phyloP scores from a whole-genome alignment of 257 asterid genomes.

The Lithospermum erythrorhizon region DNA sequence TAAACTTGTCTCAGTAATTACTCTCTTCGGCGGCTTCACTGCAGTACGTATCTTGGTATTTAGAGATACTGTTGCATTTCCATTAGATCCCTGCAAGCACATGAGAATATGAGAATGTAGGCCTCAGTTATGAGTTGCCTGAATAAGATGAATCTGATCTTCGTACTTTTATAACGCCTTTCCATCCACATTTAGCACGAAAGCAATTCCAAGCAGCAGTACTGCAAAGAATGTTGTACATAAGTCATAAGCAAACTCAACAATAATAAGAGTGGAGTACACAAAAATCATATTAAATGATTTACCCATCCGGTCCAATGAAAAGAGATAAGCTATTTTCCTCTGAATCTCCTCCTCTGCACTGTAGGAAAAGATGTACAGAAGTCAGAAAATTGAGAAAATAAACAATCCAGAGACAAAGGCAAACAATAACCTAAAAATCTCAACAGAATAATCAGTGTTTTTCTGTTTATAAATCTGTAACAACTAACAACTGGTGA shows the following conservation, averaged over 20 bases:
- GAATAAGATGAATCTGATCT: background rate
- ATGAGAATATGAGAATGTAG: constrained; percentile 9
- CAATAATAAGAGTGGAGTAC: background rate
- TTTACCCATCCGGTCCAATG: constrained; percentile 57
- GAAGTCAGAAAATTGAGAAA: constrained; percentile 3
- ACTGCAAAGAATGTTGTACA: constrained; percentile 31
- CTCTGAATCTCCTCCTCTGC: constrained; percentile 55
- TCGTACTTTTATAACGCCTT: constrained; percentile 51
- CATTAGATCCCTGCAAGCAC: constrained; percentile 53
- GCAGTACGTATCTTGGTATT: constrained; percentile 23
- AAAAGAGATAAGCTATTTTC: constrained; percentile 75
- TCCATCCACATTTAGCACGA: constrained; percentile 92
- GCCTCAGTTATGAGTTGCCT: constrained; percentile 6
- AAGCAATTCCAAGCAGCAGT: constrained; percentile 75
- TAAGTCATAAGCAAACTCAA: constrained; percentile 14
- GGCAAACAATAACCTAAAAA: background rate
- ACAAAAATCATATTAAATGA: constrained; percentile 2
- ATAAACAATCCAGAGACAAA: background rate
- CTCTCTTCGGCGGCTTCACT: constrained; percentile 36
- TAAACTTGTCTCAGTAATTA: constrained; percentile 41
- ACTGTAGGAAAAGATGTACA: constrained; percentile 39
- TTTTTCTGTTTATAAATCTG: no score
- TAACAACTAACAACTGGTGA: no score
- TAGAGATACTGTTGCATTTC: constrained; percentile 35
- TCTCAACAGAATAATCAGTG: background rate